Evolutionary conservation across 495 filamentous ascomycete genomes (phyloP), one percentile per base, ranked within the genome.

Genomic region (Neurospora sublineolata): DNA sequence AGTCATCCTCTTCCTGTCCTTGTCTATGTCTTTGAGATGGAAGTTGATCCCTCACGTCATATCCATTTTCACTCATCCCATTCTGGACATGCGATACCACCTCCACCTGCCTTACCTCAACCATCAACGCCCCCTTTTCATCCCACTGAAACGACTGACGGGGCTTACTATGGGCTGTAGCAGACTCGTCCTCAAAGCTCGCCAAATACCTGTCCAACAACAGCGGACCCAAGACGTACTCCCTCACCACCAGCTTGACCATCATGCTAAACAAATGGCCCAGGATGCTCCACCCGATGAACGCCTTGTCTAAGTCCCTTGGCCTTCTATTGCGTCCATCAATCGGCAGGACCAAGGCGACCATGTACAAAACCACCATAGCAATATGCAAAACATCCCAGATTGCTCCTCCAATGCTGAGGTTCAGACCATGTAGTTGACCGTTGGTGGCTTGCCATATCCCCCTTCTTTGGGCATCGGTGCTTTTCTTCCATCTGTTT

Each of bases 121-220:
- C 20, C 46, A 58, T 27, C 46, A 58, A 58, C 4, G 20, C 46
- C 46, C 46, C 46, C 20, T 58, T 58, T 2, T 58, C 46, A 14
- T 58, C 27, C 46, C 46, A 58, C 46, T 58, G 46, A 3, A 58
- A 58, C 4, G 46, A 58, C 46, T 27, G 23, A 0, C 46, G 46
- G 2, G 4, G 11, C 10, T 27, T 9, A 14, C 2, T 1, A 27
- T 58, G 14, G 5, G 2, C n/a, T 20, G 46, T 4, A 58, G 46
- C 4, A 27, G 46, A 58, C 0, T 27, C 46, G 5, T 58, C 78
- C 18, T 80, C 82, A 74, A 86, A 84, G n/a, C 72, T 78, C 12
- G 77, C 81, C 10, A 77, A 11, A 44, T 77, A 76, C 60, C 42
- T 20, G 4, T 76, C 72, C 58, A 75, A 74, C 23, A 76, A 27